Conservation (phyloP, 805 yeast genomes). For the Spathaspora arborariae region DNA sequence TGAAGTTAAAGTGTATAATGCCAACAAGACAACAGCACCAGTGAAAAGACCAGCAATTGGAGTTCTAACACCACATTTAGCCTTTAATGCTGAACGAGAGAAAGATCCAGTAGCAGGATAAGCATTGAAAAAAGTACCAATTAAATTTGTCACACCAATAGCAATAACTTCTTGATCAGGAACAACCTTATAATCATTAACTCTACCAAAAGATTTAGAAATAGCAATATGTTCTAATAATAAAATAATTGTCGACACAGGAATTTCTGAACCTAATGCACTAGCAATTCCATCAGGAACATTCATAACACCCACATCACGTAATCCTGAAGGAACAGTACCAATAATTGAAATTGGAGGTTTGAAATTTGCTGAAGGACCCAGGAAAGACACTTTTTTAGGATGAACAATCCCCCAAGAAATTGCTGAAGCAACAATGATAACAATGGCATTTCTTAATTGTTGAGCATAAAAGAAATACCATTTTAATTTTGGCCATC, state of each 20-base stretch:
- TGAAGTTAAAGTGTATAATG: conserved; percentile 76
- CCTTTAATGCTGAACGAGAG: conserved; percentile 89
- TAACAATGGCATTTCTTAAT: conserved; percentile 76
- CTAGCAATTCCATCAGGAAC: conserved; percentile 57
- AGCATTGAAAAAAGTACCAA: conserved; percentile 90
- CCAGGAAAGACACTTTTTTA: conserved; percentile 24
- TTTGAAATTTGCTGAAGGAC: conserved; percentile 30
- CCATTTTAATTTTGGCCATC: conserved; percentile 56
- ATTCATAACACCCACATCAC: conserved; percentile 68
- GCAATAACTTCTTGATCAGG: conserved; percentile 95
- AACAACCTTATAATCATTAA: conserved; percentile 83
- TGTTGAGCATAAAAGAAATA: conserved; percentile 69
- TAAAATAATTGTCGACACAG: conserved; percentile 79
- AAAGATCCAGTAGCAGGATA: conserved; percentile 97
- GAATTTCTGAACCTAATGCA: conserved; percentile 71
- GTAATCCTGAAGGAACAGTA: conserved; percentile 76
- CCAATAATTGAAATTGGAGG: conserved; percentile 64
- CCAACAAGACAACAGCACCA: conserved; percentile 83
- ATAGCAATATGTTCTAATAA: conserved; percentile 91
- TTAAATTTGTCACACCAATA: conserved; percentile 84
- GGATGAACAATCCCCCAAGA: conserved; percentile 72
- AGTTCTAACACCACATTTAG: conserved; percentile 93
- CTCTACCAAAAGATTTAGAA: conserved; percentile 87
- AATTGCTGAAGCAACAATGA: conserved; percentile 77
- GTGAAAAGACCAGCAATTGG: conserved; percentile 91